phyloP scores from a whole-genome alignment of 2,329 filamentous ascomycete genomes.

The Xylariales sp. region DNA sequence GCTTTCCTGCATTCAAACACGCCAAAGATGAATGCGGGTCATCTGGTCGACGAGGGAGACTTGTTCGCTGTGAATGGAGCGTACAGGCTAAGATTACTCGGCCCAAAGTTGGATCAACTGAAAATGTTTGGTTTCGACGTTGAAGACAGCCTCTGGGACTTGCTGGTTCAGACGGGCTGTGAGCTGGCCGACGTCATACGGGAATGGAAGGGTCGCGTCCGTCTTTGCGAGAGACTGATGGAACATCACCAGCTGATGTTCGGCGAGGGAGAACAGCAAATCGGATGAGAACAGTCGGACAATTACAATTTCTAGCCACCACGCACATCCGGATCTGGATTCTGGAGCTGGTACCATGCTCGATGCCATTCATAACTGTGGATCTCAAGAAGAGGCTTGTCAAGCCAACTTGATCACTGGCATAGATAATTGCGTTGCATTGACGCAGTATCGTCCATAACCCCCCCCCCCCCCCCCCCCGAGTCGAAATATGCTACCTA shows the following conservation, averaged over 20 bases:
- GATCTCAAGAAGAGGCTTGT: too few relatives aligned
- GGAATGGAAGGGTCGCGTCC: constrained; percentile 10
- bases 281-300: too few relatives aligned
- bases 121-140: constrained; percentile 20
- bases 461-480: too few relatives aligned
- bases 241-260: constrained; percentile 8
- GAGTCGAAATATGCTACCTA: too few relatives aligned
- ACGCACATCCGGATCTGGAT: too few relatives aligned
- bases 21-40: constrained; percentile 25
- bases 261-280: neutral
- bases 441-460: too few relatives aligned
- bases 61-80: constrained; percentile 13
- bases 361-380: too few relatives aligned
- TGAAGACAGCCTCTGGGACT: constrained; percentile 19
- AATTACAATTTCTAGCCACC: neutral
- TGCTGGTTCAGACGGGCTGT: constrained; percentile 17
- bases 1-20: constrained; percentile 23
- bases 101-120: constrained; percentile 14
- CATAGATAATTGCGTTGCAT: too few relatives aligned
- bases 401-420: too few relatives aligned
- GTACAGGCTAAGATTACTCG: constrained; percentile 19
- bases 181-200: constrained; percentile 11
- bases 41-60: constrained; percentile 22
- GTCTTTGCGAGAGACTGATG: constrained; percentile 5
- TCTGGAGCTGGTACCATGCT: too few relatives aligned